Base-by-base conservation (phyloP, 345 rosid species). In the Erysimum cheiranthoides region DNA sequence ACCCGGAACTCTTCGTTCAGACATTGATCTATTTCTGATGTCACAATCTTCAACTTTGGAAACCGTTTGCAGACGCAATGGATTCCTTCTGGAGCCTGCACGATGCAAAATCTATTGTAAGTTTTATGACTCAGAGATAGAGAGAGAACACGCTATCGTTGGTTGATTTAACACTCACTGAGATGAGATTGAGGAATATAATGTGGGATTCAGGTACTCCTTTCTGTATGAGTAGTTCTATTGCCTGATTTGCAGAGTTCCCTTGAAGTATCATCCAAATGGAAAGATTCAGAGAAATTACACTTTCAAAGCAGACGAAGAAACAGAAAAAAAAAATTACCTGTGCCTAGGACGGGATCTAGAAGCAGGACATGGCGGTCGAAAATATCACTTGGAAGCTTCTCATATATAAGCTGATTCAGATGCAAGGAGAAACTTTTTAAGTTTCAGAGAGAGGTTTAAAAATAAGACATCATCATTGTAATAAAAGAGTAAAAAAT, bases 151-250 rank as follows among this genome's bases (percentile, higher is more conserved):
- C 18, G 47, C 40, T 59, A 46, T 13, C 8, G 17, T 43, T 14
- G 17, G 49, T 50, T 12, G 7, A 35, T 36, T 67, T 11, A 47
- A 71, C 87, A 65, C 81, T 95, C 66, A 95, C 99, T 43, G 98
- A 95, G 56, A 96, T 88, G 40, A 93, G 93, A 65, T 93, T 96
- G 21, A 96, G 86, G 86, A 96, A 96, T 80, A 93, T 96, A 36
- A 95, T 92, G 86, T 95, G 86, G 36, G 97, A 85, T 82, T 93
- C 99, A 28, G 99, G 99, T 10, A 95, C 99, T 79, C 98, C 96
- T 84, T 95, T 90, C 76, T 77, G 88, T 70, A 93, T 80, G 50
- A 95, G 96, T 51, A 95, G 88, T 68, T 88, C 90, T 25, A 91
- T 93, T 14, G 99, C 99, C 46, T 95, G 96, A 77, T 88, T 92